Evolutionary conservation across 768 basidiomycete genomes (phyloP), one percentile per base, ranked within the genome.

Genomic region (Xerocomus potaroensis): DNA sequence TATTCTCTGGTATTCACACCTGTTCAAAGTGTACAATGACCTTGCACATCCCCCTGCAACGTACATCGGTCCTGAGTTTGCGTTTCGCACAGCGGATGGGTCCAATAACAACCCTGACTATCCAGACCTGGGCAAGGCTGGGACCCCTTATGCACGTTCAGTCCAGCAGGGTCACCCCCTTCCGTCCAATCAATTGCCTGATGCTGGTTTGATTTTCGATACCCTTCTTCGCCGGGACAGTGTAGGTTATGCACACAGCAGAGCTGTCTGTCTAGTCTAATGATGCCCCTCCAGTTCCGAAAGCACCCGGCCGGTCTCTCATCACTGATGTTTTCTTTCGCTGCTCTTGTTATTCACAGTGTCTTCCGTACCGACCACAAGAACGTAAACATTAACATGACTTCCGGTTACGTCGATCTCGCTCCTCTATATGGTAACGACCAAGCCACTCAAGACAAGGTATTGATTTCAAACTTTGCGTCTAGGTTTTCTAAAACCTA

Each of bases 381-480:
- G 9, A 71, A 86, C 40, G 71, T 73, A 14, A 76, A 74, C 57
- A 81, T 88, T 55, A 94, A 94, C 65, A 78, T 90, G 61, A 91
- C 91, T 2, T 87, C 87, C 0, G 84, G 87, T 11, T 94, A 94
- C 57, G 81, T 92, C 41, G 91, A 94, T 58, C 75, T 94, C 2
- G 79, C 82, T 3, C 87, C 88, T 3, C 68, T 94, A 22, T 94
- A 94, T 58, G 91, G 91, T 0, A 78, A 85, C 48, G 78, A 80
- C 53, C 76, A 84, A 53, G 70, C 65, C 14, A 76, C 69, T 15
- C 82, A 85, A 59, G 65, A 84, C 53, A 69, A 73, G 60, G 72
- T 85, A 48, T 70, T 40, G 80, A 23, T 47, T 45, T 50, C 2
- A n/a, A 12, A 2, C 5, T 38, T 6, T 18, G 9, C 16, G 1